Evolutionary conservation across 371 early-diverging fungal species (phyloP).

Genomic region (Actinomortierella wolfii): DNA sequence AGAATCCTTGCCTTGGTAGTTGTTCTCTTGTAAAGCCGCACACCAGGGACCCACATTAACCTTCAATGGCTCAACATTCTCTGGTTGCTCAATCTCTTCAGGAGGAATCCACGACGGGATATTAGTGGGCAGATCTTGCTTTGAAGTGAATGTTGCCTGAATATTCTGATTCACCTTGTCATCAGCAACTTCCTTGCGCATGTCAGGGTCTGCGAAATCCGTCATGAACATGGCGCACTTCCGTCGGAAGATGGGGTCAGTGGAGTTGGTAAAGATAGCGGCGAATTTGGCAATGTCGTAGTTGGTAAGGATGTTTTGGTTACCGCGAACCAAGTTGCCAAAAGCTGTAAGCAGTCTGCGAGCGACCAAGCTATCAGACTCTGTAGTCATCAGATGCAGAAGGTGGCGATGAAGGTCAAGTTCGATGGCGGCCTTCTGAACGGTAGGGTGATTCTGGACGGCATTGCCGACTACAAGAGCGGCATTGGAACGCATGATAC

Average conservation of each 20-base stretch:
- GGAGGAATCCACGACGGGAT: not conserved
- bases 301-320: conserved; percentile 40
- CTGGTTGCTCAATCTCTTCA: not conserved
- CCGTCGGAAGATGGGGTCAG: conserved; percentile 22
- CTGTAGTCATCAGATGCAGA: conserved; percentile 34
- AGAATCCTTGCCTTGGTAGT: not conserved
- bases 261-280: conserved; percentile 20
- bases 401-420: conserved; percentile 40
- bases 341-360: conserved; percentile 55
- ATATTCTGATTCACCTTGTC: not conserved
- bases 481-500: conserved; percentile 22
- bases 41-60: conserved; percentile 42
- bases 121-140: not conserved
- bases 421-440: conserved; percentile 46
- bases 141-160: no score
- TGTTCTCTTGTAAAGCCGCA: conserved; percentile 21
- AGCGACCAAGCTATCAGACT: conserved; percentile 41
- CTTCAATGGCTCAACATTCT: not conserved
- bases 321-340: conserved; percentile 55
- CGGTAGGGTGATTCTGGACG: conserved; percentile 53
- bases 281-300: conserved; percentile 38
- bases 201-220: conserved; percentile 49
- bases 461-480: conserved; percentile 42
- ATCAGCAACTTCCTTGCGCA: conserved; percentile 14
- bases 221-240: conserved; percentile 44